A percentile compares a stretch with the other conserved stretches of the same genome.
phyloP scores from a whole-genome alignment of 345 rosid species.

The Boechera divaricarpa region DNA sequence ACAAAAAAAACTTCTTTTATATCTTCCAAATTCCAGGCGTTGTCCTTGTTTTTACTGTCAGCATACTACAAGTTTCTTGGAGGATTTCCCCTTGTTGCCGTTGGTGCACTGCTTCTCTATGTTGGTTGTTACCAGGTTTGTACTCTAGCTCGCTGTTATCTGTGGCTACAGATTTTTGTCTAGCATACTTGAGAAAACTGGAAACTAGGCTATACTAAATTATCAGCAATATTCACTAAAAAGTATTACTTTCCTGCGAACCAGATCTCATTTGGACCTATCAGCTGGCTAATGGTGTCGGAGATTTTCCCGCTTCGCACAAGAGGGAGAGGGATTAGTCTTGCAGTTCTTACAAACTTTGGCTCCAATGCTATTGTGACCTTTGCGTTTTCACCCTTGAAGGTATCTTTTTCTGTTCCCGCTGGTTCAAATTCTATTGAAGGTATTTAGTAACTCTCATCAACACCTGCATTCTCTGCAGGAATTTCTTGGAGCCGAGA shows the following conservation, averaged over 20 bases:
- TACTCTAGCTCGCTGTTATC: slow-evolving; percentile 18
- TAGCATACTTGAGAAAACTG: slow-evolving; percentile 24
- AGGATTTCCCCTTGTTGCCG: slow-evolving; percentile 70
- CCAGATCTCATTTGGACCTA: slow-evolving; percentile 97
- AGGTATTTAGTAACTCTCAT: slow-evolving; percentile 23
- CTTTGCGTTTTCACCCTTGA: slow-evolving; percentile 55
- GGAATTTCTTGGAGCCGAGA: slow-evolving; percentile 87
- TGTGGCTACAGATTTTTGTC: slow-evolving; percentile 22
- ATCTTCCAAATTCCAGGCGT: slow-evolving; percentile 57
- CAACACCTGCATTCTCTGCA: slow-evolving; percentile 48
- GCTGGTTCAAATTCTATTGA: not conserved
- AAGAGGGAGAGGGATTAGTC: slow-evolving; percentile 46
- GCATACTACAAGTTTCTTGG: slow-evolving; percentile 85
- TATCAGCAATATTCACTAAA: not conserved
- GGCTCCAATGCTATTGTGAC: no score
- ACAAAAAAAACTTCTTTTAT: not conserved
- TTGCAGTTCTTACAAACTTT: no score
- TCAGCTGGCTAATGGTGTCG: slow-evolving; percentile 99
- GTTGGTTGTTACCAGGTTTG: slow-evolving; percentile 96
- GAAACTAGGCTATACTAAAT: not conserved
- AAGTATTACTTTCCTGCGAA: not conserved
- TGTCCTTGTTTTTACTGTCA: slow-evolving; percentile 81
- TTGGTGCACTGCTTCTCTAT: slow-evolving; percentile 82
- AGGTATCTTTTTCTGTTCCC: slow-evolving; percentile 54
- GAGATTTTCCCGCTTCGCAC: slow-evolving; percentile 91